Percentiles rank a stretch among this genome's conserved stretches.
phyloP scores from a whole-genome alignment of 331 rosid species.

The Quercus lobata region DNA sequence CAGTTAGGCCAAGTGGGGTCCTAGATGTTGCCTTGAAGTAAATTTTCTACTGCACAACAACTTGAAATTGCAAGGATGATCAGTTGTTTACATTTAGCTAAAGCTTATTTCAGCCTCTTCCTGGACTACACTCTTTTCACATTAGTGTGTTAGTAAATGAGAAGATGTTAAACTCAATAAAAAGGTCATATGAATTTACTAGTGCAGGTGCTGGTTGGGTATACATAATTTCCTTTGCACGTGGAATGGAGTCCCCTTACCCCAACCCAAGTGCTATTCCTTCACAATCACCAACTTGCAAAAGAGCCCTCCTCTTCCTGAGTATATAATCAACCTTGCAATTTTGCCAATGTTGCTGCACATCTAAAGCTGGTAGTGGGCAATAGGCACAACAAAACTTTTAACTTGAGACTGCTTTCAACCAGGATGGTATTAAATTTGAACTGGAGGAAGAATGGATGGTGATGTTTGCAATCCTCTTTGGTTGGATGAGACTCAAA shows the following conservation, averaged over 20 bases:
- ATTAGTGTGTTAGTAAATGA: neutral
- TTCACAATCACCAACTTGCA: constrained; percentile 90
- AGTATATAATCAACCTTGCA: neutral
- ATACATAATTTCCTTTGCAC: constrained; percentile 22
- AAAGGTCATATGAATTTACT: neutral
- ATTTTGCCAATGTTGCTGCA: too few relatives aligned
- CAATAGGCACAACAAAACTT: too few relatives aligned
- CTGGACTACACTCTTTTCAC: neutral
- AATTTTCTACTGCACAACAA: neutral
- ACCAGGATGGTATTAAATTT: neutral
- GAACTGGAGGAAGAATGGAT: neutral
- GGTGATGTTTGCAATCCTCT: neutral
- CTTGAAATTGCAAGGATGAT: neutral
- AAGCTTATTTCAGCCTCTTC: neutral
- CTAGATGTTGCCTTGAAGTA: neutral
- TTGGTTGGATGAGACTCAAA: neutral
- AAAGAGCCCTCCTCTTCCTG: constrained; percentile 69
- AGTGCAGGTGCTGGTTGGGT: neutral
- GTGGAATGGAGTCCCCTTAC: constrained; percentile 85
- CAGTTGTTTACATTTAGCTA: neutral
- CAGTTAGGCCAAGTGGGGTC: neutral
- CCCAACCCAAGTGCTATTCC: constrained; percentile 43
- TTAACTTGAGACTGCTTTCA: too few relatives aligned
- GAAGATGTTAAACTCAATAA: neutral
- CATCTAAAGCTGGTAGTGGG: too few relatives aligned